Conservation (phyloP, 2,329 filamentous ascomycete genomes). For the Epichloe gansuensis region DNA sequence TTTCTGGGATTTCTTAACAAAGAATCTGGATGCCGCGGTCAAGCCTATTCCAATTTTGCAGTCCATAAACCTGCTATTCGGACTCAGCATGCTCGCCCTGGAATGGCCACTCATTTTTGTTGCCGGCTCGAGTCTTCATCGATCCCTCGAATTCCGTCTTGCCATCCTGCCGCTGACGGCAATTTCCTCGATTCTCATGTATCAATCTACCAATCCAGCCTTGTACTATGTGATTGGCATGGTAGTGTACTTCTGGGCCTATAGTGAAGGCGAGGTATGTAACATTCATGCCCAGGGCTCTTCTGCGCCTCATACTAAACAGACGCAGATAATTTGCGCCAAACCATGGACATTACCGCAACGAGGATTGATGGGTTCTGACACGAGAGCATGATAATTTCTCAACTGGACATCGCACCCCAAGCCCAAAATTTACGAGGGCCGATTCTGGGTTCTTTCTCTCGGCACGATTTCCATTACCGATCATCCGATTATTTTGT, state of each 20-base stretch:
- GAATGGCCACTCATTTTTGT: slow-evolving; percentile 80
- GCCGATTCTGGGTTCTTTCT: not conserved
- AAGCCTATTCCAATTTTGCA: slow-evolving; percentile 82
- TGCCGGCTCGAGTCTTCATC: slow-evolving; percentile 66
- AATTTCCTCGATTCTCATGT: slow-evolving; percentile 63
- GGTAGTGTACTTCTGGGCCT: slow-evolving; percentile 89
- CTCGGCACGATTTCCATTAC: not conserved
- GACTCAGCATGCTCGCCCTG: slow-evolving; percentile 65
- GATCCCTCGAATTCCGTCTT: slow-evolving; percentile 76
- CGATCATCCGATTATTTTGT: not conserved
- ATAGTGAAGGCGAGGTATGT: slow-evolving; percentile 88
- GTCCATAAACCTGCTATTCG: slow-evolving; percentile 76
- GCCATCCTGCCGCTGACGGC: slow-evolving; percentile 69
- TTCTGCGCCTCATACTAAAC: slow-evolving; percentile 7
- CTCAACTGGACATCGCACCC: not conserved
- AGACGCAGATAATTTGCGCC: slow-evolving; percentile 49
- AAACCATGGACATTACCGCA: slow-evolving; percentile 59
- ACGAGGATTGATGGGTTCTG: slow-evolving; percentile 25
- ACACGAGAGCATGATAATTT: slow-evolving; percentile 1
- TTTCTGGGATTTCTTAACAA: slow-evolving; percentile 94
- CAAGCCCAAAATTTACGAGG: not conserved
- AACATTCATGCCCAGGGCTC: slow-evolving; percentile 9
- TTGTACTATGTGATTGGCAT: slow-evolving; percentile 85
- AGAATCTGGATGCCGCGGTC: slow-evolving; percentile 74
- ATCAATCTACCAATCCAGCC: slow-evolving; percentile 85